phyloP scores from a whole-genome alignment of 2,329 filamentous ascomycete species.

The Exophiala lecanii-corni region DNA sequence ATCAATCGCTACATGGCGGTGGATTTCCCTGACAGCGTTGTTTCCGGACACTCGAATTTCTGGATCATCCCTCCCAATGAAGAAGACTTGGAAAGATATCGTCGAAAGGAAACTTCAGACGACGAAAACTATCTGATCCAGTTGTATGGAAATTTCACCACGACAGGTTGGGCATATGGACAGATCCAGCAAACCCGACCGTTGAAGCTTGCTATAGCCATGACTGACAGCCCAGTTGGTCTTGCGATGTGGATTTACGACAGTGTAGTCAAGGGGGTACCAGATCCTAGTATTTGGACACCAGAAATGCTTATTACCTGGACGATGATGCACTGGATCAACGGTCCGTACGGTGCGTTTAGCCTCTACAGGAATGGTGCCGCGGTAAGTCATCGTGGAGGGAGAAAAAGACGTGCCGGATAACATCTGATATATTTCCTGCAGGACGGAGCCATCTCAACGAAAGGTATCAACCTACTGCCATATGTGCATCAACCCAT shows the following conservation, averaged over 20 bases:
- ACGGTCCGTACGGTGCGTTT: slow-evolving; percentile 21
- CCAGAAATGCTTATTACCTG: slow-evolving; percentile 27
- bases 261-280: slow-evolving; percentile 22
- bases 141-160: slow-evolving; percentile 11
- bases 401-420: too few relatives aligned
- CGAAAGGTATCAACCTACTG: slow-evolving; percentile 2
- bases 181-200: slow-evolving; percentile 24
- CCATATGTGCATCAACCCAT: slow-evolving; percentile 16
- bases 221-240: slow-evolving; percentile 29
- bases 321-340: slow-evolving; percentile 30
- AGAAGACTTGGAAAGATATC: slow-evolving; percentile 6
- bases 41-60: slow-evolving; percentile 26
- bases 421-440: too few relatives aligned
- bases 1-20: slow-evolving; percentile 26
- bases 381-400: slow-evolving; percentile 4
- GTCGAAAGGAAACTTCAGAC: slow-evolving; percentile 10
- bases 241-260: slow-evolving; percentile 30
- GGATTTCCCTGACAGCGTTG: slow-evolving; percentile 24
- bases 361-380: slow-evolving; percentile 23
- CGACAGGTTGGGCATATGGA: slow-evolving; percentile 15
- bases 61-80: slow-evolving; percentile 18
- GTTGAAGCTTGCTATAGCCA: slow-evolving; percentile 24
- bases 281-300: slow-evolving; percentile 25
- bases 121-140: slow-evolving; percentile 21
- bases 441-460: slow-evolving; percentile 13